Conservation (phyloP, 1,284 basidiomycete species). For the Trametes hirsuta region DNA sequence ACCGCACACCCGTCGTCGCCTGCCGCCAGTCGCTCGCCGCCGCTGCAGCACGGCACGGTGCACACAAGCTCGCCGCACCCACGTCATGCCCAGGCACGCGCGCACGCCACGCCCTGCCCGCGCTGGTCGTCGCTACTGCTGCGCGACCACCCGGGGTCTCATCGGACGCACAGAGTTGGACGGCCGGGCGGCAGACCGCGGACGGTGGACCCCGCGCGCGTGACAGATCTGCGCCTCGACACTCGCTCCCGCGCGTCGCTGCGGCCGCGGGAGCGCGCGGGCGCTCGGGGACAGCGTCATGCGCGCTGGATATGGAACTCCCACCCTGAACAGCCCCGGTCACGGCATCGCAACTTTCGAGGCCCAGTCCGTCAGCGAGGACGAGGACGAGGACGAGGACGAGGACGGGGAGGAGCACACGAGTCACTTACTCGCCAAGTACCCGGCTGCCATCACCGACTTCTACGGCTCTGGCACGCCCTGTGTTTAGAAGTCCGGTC, state of each 20-base stretch:
- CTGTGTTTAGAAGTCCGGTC: conserved; percentile 35
- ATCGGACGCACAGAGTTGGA: neutral
- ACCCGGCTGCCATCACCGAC: conserved; percentile 34
- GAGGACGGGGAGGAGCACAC: conserved; percentile 2
- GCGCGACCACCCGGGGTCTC: neutral
- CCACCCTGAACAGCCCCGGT: conserved; percentile 17
- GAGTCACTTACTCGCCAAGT: conserved; percentile 22
- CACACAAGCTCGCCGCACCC: too few relatives aligned
- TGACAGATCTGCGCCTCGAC: neutral
- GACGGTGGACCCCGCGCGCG: neutral
- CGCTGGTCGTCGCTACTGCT: neutral
- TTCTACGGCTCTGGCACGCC: conserved; percentile 33
- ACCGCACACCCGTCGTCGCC: conserved; percentile 1
- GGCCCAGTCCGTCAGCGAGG: conserved; percentile 1
- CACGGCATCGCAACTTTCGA: neutral
- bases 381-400: conserved; percentile 2
- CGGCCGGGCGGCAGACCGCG: neutral
- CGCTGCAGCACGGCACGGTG: too few relatives aligned
- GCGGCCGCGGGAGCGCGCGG: neutral
- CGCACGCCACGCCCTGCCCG: neutral
- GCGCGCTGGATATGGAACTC: conserved; percentile 3
- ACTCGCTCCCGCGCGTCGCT: neutral
- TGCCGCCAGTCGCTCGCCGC: too few relatives aligned
- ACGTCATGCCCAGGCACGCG: neutral
- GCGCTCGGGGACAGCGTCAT: conserved; percentile 1